Conservation (phyloP, 805 yeast genomes). For the Teunomyces stri region DNA sequence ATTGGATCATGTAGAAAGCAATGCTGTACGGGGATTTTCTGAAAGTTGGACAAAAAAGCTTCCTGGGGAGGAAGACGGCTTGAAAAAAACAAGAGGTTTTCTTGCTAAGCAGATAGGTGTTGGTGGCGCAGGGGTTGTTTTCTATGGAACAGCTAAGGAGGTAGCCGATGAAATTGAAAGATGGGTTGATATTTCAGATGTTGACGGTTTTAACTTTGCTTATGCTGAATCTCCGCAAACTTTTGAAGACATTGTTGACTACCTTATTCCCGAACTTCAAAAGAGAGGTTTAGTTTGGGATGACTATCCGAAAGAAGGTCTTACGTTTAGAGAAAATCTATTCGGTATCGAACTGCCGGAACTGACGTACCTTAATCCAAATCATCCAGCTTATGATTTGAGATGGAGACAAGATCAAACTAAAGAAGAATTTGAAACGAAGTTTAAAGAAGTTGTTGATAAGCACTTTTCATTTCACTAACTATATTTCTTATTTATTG, state of each 20-base stretch:
- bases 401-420: slow-evolving; percentile 26
- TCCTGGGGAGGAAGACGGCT: slow-evolving; percentile 3
- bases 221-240: slow-evolving; percentile 4
- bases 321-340: slow-evolving; percentile 17
- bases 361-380: neutral
- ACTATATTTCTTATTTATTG: neutral
- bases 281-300: slow-evolving; percentile 5
- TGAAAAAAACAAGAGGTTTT: slow-evolving; percentile 4
- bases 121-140: slow-evolving; percentile 6
- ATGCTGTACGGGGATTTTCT: slow-evolving; percentile 4
- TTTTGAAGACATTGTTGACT: slow-evolving; percentile 5
- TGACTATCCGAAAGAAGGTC: slow-evolving; percentile 3
- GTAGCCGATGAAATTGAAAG: slow-evolving; percentile 7
- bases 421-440: slow-evolving; percentile 25
- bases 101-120: slow-evolving; percentile 4
- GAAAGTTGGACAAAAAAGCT: slow-evolving; percentile 3
- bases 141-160: slow-evolving; percentile 4
- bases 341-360: slow-evolving; percentile 24
- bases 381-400: slow-evolving; percentile 17
- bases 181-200: slow-evolving; percentile 3
- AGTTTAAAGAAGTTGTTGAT: neutral
- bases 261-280: slow-evolving; percentile 1
- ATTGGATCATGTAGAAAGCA: slow-evolving; percentile 3
- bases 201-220: slow-evolving; percentile 6
- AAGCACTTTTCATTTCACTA: slow-evolving; percentile 1